Conservation (phyloP, 768 basidiomycete species). For the Daedaleopsis nitida region DNA sequence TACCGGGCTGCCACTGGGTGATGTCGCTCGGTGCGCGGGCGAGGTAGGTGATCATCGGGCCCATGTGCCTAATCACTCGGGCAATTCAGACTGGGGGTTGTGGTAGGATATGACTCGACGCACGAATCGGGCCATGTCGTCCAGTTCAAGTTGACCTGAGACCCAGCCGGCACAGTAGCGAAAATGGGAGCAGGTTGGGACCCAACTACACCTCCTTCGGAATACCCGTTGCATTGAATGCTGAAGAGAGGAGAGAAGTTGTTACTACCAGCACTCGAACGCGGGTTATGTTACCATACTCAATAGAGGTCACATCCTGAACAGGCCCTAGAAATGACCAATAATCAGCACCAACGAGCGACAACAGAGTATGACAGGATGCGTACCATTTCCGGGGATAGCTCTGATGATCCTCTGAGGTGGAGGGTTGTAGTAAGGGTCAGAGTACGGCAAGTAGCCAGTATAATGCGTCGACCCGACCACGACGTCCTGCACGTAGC, state of each 20-base stretch:
- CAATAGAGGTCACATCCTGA: slow-evolving; percentile 39
- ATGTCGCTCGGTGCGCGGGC: slow-evolving; percentile 47
- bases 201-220: slow-evolving; percentile 28
- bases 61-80: slow-evolving; percentile 19
- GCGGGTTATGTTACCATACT: slow-evolving; percentile 25
- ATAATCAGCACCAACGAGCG: background rate
- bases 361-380: background rate
- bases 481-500: slow-evolving; percentile 43
- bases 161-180: slow-evolving; percentile 45
- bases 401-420: slow-evolving; percentile 44
- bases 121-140: slow-evolving; percentile 34
- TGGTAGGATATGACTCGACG: background rate
- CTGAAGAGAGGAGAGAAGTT: slow-evolving; percentile 8
- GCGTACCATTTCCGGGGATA: slow-evolving; percentile 44
- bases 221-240: slow-evolving; percentile 35
- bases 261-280: background rate
- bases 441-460: slow-evolving; percentile 41
- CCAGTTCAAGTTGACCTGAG: slow-evolving; percentile 43
- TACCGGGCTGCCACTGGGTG: slow-evolving; percentile 46
- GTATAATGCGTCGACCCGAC: slow-evolving; percentile 37
- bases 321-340: slow-evolving; percentile 35
- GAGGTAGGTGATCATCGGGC: slow-evolving; percentile 50
- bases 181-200: slow-evolving; percentile 42
- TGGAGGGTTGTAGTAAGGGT: slow-evolving; percentile 37
- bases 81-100: background rate